A percentile compares a stretch with the other conserved stretches of the same genome.
Evolutionary conservation across 352 stramenopile genomes (phyloP).

Genomic region (Pythium scleroteichum): DNA sequence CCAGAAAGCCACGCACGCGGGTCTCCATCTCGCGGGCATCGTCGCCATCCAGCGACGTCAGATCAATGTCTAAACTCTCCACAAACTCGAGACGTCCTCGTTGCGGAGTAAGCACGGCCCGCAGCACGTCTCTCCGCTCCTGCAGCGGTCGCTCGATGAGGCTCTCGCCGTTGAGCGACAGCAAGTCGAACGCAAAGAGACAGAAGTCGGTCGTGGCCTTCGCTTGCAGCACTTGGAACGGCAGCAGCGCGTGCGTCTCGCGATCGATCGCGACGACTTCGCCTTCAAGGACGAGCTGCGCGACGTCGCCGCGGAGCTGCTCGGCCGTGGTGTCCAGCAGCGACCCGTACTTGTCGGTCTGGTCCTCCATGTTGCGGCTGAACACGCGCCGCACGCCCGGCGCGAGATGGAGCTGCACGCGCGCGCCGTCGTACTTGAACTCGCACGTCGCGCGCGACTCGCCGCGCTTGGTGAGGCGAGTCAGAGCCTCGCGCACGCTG

Average conservation of each 20-base stretch:
- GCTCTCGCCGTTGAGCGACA: slow-evolving; percentile 47
- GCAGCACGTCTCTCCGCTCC: slow-evolving; percentile 46
- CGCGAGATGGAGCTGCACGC: slow-evolving; percentile 68
- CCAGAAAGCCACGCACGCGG: slow-evolving; percentile 40
- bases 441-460: slow-evolving; percentile 56
- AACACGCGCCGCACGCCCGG: slow-evolving; percentile 51
- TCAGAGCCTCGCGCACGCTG: slow-evolving; percentile 51
- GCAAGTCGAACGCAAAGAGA: slow-evolving; percentile 78
- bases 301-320: slow-evolving; percentile 28
- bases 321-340: slow-evolving; percentile 45
- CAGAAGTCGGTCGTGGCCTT: slow-evolving; percentile 74
- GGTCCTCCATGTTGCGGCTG: slow-evolving; percentile 84
- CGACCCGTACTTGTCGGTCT: slow-evolving; percentile 65
- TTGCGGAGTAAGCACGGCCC: slow-evolving; percentile 33
- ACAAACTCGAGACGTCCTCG: slow-evolving; percentile 67
- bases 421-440: slow-evolving; percentile 85
- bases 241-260: slow-evolving; percentile 43
- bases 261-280: slow-evolving; percentile 77
- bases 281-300: slow-evolving; percentile 67
- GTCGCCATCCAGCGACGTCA: slow-evolving; percentile 13
- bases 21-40: slow-evolving; percentile 1
- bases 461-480: slow-evolving; percentile 45
- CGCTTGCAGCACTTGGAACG: slow-evolving; percentile 81
- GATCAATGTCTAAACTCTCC: slow-evolving; percentile 46
- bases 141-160: slow-evolving; percentile 32